Evolutionary conservation across 2,329 filamentous ascomycete genomes (phyloP), one percentile per base, ranked within the genome.

Genomic region (Trichocomaceae sp.): DNA sequence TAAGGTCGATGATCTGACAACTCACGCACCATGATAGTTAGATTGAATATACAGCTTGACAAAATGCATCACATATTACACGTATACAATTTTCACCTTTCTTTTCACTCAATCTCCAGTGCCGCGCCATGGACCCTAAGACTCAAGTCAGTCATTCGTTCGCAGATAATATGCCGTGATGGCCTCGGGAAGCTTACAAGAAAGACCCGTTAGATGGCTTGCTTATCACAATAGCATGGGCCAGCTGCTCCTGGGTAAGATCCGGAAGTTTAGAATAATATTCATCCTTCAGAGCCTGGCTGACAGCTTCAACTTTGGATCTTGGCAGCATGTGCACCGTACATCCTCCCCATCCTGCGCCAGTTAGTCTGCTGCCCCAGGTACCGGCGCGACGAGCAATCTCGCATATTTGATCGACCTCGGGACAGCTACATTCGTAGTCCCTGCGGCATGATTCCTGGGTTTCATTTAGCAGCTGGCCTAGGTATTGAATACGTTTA

Each of bases 311-410:
- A 0, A 96, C 87, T 72, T 87, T 92, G 64, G 90, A 82, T 56
- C 84, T 87, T 0, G 92, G 87, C 51, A 97, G 87, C 55, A 99
- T 80, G 74, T 99, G 93, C 56, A 99, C 92, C 58, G 84, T 93
- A 75, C 93, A 97, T 2, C 93, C 93, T 58, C 93, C 93, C 93
- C 93, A 99, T 2, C 93, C 93, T 0, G 93, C 93, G 39, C 93
- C 93, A 0, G 92, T 97, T 62, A 96, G 75, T 23, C 92, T 79
- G 62, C 87, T 90, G 26, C 92, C 93, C 68, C 90, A 90, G 17
- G 88, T 83, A 2, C 93, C 93, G 0, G 88, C 88, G 15, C 77
- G 78, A 26, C 85, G 79, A 0, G 91, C 91, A 61, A 97, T 86
- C 39, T 78, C 71, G 71, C 92, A 97, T 37, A 99, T 81, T 58